Evolutionary conservation across 2,329 filamentous ascomycete genomes (phyloP).

Genomic region (Penicillium sclerotigenum): DNA sequence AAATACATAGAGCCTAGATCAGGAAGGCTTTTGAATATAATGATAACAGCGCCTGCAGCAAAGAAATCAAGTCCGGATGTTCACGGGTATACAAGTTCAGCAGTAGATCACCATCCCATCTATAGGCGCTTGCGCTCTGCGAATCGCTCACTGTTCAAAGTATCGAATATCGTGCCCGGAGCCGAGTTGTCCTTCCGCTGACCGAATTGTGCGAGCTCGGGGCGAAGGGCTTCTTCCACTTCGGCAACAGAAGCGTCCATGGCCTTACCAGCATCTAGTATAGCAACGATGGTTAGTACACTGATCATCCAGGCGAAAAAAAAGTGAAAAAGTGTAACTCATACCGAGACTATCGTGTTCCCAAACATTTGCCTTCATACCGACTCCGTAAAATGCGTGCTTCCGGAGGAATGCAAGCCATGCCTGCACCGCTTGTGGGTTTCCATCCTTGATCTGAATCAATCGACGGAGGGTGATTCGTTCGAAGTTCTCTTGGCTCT

Average conservation of each 20-base stretch:
- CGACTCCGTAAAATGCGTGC: constrained; percentile 91
- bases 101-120: constrained; percentile 1
- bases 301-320: background rate
- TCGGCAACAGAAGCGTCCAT: constrained; percentile 40
- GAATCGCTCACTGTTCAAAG: constrained; percentile 39
- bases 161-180: constrained; percentile 31
- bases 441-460: constrained; percentile 89
- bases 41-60: constrained; percentile 8
- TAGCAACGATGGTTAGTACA: constrained; percentile 10
- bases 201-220: constrained; percentile 43
- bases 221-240: constrained; percentile 41
- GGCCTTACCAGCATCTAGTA: constrained; percentile 39
- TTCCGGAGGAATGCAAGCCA: constrained; percentile 93
- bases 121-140: constrained; percentile 33
- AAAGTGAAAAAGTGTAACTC: constrained; percentile 20
- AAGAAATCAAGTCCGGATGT: constrained; percentile 1
- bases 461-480: constrained; percentile 78
- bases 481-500: constrained; percentile 97
- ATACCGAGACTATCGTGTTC: constrained; percentile 73
- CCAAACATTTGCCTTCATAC: constrained; percentile 98
- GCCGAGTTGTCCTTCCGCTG: constrained; percentile 33
- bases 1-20: constrained; percentile 18
- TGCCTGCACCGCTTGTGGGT: constrained; percentile 81
- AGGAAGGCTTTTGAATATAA: constrained; percentile 7
- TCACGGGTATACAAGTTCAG: constrained; percentile 9